Evolutionary conservation across 768 basidiomycete species (phyloP), one percentile per base, ranked within the genome.

Genomic region (Collybiopsis confluens): DNA sequence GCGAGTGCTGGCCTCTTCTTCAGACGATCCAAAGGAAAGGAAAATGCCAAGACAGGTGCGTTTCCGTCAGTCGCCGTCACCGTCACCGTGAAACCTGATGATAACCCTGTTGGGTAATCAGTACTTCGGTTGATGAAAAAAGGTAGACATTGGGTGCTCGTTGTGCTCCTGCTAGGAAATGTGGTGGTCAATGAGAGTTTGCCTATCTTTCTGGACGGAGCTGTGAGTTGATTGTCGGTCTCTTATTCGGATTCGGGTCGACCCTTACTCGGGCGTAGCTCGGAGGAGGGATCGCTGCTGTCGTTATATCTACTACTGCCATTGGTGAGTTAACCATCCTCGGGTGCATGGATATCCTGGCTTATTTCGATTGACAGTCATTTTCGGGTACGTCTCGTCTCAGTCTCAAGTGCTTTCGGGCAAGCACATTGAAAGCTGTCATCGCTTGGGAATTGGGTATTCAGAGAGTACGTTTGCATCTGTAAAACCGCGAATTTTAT

Each of bases 101-200:
- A n/a, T n/a, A n/a, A n/a, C 33, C 28, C 15, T 53, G 23, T 53
- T 28, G 1, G n/a, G n/a, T n/a, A n/a, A n/a, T n/a, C 8, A 85
- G 84, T 85, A 18, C 68, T 85, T 30, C 64, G 63, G 9, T 65
- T 85, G 15, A 78, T 86, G 77, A 67, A 73, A 35, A 79, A 74
- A 58, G 88, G 90, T 0, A 80, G 91, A 2, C 92, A 94, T 68
- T 94, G 96, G 96, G 92, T 98, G 11, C 80, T 98, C 8, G 95
- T 97, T 48, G 94, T 92, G 63, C 77, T 98, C 1, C 78, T 98
- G 2, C 74, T 98, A 1, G 82, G 88, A 54, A 97, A 98, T 65
- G 94, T 97, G 55, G 88, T 91, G 54, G 73, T 91, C 52, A 92
- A 92, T 57, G 90, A 91, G 64, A 86, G 86, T 69, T 78, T 92